Conservation (phyloP, 257 asterid species). For the Craterostigma plantagineum region DNA sequence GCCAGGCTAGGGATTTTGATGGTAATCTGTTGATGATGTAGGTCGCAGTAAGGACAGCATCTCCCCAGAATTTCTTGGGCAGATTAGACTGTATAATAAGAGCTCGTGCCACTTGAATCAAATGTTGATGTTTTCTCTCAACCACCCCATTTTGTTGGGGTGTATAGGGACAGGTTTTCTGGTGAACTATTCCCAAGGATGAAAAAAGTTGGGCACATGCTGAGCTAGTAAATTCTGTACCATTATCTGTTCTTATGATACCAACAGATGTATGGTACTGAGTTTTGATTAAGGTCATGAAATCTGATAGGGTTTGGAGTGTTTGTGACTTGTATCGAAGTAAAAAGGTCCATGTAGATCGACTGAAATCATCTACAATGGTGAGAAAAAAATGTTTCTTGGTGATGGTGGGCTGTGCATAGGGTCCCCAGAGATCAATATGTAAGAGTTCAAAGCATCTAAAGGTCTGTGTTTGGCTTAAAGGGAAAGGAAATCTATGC, state of each 20-base stretch:
- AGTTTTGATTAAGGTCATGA: neutral
- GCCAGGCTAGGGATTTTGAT: neutral
- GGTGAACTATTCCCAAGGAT: neutral
- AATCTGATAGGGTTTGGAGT: neutral
- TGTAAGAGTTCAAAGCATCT: neutral
- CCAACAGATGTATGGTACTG: neutral
- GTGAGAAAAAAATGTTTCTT: neutral
- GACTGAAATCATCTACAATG: neutral
- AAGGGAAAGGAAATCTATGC: neutral
- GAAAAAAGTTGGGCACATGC: neutral
- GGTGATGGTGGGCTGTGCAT: neutral
- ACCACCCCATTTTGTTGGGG: slow-evolving; percentile 1
- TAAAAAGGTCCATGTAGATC: neutral
- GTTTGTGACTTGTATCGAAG: neutral
- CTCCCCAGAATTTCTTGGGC: neutral
- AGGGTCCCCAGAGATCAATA: neutral
- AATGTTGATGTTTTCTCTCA: neutral
- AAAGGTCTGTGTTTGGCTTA: neutral
- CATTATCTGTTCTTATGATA: neutral
- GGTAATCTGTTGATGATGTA: neutral
- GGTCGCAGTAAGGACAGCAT: neutral
- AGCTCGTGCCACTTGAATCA: neutral
- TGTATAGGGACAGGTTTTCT: neutral
- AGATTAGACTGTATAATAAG: neutral
- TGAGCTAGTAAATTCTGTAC: neutral